A percentile compares a stretch with the other conserved stretches of the same genome.
phyloP scores from a whole-genome alignment of 192 early-diverging fungal genomes.

The Chytriomyces sp. region DNA sequence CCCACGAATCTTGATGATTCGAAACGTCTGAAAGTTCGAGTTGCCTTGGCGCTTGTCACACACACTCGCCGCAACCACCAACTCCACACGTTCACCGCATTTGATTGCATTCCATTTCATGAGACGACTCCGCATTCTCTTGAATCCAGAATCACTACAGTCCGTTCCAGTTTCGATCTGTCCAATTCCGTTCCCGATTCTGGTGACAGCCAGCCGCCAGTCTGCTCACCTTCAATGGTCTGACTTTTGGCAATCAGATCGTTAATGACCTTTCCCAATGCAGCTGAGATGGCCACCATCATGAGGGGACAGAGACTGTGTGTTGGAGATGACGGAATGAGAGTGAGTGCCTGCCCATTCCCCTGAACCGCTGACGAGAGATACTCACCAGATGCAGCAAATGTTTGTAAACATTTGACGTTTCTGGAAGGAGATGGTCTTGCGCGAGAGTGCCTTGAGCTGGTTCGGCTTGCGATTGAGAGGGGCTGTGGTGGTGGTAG shows the following conservation, averaged over 20 bases:
- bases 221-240: conserved; percentile 27
- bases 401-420: conserved; percentile 74
- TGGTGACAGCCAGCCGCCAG: too few relatives aligned
- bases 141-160: too few relatives aligned
- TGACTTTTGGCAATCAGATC: conserved; percentile 51
- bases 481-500: not conserved
- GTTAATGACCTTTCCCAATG: conserved; percentile 57
- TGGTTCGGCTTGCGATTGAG: conserved; percentile 40
- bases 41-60: too few relatives aligned
- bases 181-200: too few relatives aligned
- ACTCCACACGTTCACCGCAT: too few relatives aligned
- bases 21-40: too few relatives aligned
- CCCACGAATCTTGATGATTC: too few relatives aligned
- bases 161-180: too few relatives aligned
- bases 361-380: not conserved
- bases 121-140: too few relatives aligned
- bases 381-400: conserved; percentile 58
- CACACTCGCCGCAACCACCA: too few relatives aligned
- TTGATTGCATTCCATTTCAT: too few relatives aligned
- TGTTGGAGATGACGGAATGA: not conserved
- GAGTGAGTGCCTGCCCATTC: not conserved
- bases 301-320: conserved; percentile 65
- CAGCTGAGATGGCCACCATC: conserved; percentile 67
- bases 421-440: conserved; percentile 71
- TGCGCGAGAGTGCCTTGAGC: conserved; percentile 49